These are phyloP conservation scores for Cladobotryum mycophilum DNA, from an alignment of 2,329 filamentous ascomycete genomes.

Conservation along the genomic window DNA sequence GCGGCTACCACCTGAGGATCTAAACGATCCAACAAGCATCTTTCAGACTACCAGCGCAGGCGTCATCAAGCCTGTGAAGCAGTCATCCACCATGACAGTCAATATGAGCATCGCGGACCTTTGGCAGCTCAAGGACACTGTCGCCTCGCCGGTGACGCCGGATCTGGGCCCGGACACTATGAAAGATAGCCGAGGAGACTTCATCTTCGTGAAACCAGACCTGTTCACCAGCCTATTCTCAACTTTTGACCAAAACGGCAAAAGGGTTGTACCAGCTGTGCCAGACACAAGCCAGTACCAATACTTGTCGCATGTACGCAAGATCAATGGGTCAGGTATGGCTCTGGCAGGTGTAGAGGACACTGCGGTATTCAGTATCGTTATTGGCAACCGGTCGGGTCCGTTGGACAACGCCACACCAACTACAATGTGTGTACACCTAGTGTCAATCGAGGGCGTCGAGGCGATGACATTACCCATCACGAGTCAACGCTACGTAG, in stretches of 20 bases:
- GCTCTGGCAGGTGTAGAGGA: slow-evolving; percentile 29
- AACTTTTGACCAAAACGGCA: neutral
- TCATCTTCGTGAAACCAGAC: slow-evolving; percentile 23
- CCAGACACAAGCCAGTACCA: slow-evolving; percentile 20
- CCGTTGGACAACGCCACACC: slow-evolving; percentile 21
- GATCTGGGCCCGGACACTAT: neutral
- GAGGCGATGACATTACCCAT: slow-evolving; percentile 22
- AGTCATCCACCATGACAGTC: slow-evolving; percentile 10
- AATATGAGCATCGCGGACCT: slow-evolving; percentile 13
- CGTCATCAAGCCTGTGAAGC: slow-evolving; percentile 8
- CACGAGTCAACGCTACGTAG: slow-evolving; percentile 18
- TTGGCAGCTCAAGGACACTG: slow-evolving; percentile 2
- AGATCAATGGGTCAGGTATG: slow-evolving; percentile 34
- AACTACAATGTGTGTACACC: slow-evolving; percentile 26
- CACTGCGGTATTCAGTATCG: slow-evolving; percentile 26
- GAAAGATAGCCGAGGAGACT: slow-evolving; percentile 13
- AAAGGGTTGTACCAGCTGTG: neutral
- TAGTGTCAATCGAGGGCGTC: slow-evolving; percentile 32
- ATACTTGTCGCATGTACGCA: slow-evolving; percentile 34
- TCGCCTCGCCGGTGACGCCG: slow-evolving; percentile 2
- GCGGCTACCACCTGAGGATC: slow-evolving; percentile 14
- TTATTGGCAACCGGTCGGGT: slow-evolving; percentile 30
- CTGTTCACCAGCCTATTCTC: slow-evolving; percentile 24
- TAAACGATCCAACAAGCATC: slow-evolving; percentile 5
- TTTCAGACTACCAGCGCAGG: slow-evolving; percentile 1